A percentile compares a stretch with the other conserved stretches of the same genome.
Evolutionary conservation across 257 asterid species (phyloP).

Genomic region (Nicotiana sylvestris): DNA sequence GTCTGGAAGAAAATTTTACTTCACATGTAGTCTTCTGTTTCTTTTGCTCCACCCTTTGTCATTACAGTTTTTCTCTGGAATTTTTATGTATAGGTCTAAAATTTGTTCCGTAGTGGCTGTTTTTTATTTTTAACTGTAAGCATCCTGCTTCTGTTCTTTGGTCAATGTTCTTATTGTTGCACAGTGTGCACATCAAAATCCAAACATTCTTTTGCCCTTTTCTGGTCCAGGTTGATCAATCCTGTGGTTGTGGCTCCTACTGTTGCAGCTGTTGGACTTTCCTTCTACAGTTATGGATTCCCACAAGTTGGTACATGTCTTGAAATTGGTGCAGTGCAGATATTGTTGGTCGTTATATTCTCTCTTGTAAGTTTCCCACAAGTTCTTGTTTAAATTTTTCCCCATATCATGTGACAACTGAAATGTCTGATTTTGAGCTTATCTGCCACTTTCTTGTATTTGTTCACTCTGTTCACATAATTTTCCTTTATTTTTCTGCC

Average conservation of each 20-base stretch:
- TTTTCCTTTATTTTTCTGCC: neutral
- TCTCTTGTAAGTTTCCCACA: constrained; percentile 69
- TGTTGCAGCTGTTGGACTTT: constrained; percentile 95
- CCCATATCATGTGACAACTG: neutral
- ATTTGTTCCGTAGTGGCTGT: neutral
- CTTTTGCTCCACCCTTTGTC: neutral
- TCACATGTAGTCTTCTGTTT: neutral
- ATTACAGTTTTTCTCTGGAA: neutral
- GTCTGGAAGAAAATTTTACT: neutral
- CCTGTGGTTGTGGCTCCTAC: constrained; percentile 98
- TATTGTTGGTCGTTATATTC: constrained; percentile 68
- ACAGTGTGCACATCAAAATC: neutral
- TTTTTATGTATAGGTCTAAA: neutral
- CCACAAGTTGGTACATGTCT: constrained; percentile 87
- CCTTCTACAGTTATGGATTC: constrained; percentile 92
- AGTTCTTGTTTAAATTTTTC: neutral
- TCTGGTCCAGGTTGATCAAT: constrained; percentile 67
- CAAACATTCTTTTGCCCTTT: neutral
- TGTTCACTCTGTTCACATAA: neutral
- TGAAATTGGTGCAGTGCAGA: constrained; percentile 91
- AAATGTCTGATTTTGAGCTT: neutral
- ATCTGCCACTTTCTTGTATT: neutral
- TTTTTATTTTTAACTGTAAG: neutral
- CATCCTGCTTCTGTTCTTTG: neutral
- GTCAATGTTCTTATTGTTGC: neutral